Base-by-base conservation (phyloP, 495 filamentous ascomycete genomes). In the Aspergillus heteromorphus region DNA sequence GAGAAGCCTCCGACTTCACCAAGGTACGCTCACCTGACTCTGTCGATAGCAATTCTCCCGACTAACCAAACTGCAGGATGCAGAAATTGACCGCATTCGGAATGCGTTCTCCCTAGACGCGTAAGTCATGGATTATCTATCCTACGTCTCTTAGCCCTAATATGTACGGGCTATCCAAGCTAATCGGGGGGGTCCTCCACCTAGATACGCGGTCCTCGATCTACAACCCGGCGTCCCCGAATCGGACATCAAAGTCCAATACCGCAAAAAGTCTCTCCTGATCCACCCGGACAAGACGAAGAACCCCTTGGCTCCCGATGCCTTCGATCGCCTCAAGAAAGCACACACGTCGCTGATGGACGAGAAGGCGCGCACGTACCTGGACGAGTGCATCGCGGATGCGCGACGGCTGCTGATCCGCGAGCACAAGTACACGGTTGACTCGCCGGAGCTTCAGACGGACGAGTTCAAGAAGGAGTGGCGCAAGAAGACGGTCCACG, bases 281-380 rank as follows among this genome's bases (percentile, higher is more conserved):
- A 97, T 99, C 76, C 93, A 99, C 75, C 93, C 93, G 10, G 93
- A 99, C 74, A 97, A 97, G 73, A 97, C 95, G 48, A 84, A 83
- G 59, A 97, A 99, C 68, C 88, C 89, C 1, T 79, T 76, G 25
- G 93, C 93, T 8, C 92, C 93, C 0, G 92, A 97, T 62, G 95
- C 93, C 58, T 99, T 99, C 68, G 93, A 99, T 73, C 85, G 91
- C 2, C 83, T 99, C 4, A 96, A 96, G 67, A 96, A 97, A 69
- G 93, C 93, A 9, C 89, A 97, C 62, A 87, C 83, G 0, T 82
- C 87, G 56, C 83, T 99, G 7, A 85, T 95, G 76, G 95, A 99
- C 70, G 92, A 96, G 73, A 95, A 96, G 73, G 79, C 87, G 58
- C 91, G 93, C 51, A 78, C 78, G 50, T 82, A 79, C 19, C 86